Evolutionary conservation across 495 filamentous ascomycete species (phyloP).

Genomic region (Melanomma pulvis-pyrius): DNA sequence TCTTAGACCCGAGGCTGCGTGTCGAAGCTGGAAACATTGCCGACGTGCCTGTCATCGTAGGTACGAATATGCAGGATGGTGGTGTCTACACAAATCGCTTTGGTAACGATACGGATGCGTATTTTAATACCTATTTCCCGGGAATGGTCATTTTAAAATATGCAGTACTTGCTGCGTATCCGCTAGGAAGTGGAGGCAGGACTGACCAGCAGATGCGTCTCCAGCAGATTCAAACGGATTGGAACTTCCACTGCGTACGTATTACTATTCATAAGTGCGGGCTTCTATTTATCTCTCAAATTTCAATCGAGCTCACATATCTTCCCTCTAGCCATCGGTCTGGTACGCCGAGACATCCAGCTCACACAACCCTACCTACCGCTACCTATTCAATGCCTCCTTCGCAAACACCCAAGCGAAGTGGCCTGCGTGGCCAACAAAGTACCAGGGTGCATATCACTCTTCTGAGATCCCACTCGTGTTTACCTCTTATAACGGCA

Average conservation of each 20-base stretch:
- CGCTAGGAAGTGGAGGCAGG: neutral
- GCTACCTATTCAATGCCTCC: slow-evolving; percentile 40
- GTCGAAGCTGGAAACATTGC: slow-evolving; percentile 31
- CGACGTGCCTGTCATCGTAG: slow-evolving; percentile 33
- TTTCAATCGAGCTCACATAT: too few species aligned
- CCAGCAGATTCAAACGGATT: slow-evolving; percentile 33
- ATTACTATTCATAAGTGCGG: neutral
- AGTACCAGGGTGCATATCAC: slow-evolving; percentile 41
- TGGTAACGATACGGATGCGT: neutral
- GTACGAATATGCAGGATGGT: slow-evolving; percentile 40
- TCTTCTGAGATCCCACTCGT: slow-evolving; percentile 40
- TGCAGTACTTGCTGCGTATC: neutral
- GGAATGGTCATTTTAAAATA: neutral
- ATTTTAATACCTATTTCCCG: neutral
- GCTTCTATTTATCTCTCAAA: neutral
- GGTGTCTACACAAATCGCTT: slow-evolving; percentile 5
- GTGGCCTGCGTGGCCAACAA: neutral
- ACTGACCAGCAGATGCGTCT: neutral
- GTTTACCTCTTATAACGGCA: slow-evolving; percentile 40
- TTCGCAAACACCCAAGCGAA: slow-evolving; percentile 40
- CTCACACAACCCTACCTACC: neutral
- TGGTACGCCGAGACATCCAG: slow-evolving; percentile 5
- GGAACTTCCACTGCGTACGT: slow-evolving; percentile 12
- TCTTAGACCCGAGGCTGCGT: slow-evolving; percentile 22
- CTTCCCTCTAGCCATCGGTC: neutral